Percentiles rank a stretch among this genome's conserved stretches.
These are phyloP conservation scores for Phytophthora cactorum DNA, from an alignment of 352 stramenopile genomes.

Conservation along the genomic window DNA sequence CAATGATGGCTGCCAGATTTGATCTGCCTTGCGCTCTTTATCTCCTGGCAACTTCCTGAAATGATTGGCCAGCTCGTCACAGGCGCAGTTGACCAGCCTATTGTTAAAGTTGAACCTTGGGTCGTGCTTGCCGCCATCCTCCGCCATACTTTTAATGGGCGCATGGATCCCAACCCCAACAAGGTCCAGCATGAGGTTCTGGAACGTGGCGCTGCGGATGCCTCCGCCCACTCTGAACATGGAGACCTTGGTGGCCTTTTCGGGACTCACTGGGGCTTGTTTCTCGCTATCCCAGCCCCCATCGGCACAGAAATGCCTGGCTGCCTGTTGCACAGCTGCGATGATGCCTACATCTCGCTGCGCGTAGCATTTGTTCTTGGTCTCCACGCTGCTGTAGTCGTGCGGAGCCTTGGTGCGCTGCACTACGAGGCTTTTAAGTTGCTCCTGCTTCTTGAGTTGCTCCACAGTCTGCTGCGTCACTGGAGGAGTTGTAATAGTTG, in stretches of 20 bases:
- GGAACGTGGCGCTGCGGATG: slow-evolving; percentile 41
- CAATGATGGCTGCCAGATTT: slow-evolving; percentile 32
- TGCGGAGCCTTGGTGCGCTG: slow-evolving; percentile 34
- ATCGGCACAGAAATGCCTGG: slow-evolving; percentile 28
- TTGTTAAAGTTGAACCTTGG: slow-evolving; percentile 41
- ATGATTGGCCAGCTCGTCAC: slow-evolving; percentile 38
- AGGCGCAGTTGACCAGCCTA: slow-evolving; percentile 36
- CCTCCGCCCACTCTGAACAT: slow-evolving; percentile 38
- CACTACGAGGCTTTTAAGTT: slow-evolving; percentile 18
- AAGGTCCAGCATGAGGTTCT: slow-evolving; percentile 63
- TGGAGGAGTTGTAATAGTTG: slow-evolving; percentile 1
- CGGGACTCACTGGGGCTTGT: slow-evolving; percentile 9
- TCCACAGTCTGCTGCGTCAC: slow-evolving; percentile 19
- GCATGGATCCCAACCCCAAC: slow-evolving; percentile 30
- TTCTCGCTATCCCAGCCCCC: slow-evolving; percentile 23
- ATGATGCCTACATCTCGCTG: slow-evolving; percentile 51
- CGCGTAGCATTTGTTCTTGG: slow-evolving; percentile 35
- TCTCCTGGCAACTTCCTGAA: slow-evolving; percentile 24
- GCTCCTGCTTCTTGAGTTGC: slow-evolving; percentile 27
- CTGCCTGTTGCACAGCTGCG: slow-evolving; percentile 22
- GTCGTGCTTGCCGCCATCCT: slow-evolving; percentile 40
- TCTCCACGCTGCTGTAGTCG: slow-evolving; percentile 30
- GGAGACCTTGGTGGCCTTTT: slow-evolving; percentile 40
- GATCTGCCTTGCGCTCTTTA: slow-evolving; percentile 36
- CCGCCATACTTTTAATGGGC: slow-evolving; percentile 35